A percentile compares a stretch with the other conserved stretches of the same genome.
These are phyloP conservation scores for Macrocybe gigantea DNA, from an alignment of 768 basidiomycete species.

Conservation along the genomic window DNA sequence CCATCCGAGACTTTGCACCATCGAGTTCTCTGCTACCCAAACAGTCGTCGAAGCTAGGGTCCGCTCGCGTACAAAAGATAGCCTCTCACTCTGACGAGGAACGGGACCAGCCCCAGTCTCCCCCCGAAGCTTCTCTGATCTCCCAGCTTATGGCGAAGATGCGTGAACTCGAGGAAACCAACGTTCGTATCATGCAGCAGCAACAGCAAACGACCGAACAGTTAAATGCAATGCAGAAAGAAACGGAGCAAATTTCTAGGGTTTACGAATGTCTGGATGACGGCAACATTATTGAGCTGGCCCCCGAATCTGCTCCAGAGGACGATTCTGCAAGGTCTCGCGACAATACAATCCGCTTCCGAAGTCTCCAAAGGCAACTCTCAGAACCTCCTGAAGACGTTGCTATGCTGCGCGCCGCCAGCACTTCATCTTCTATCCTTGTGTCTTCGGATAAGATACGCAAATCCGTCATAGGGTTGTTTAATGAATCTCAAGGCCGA, in stretches of 20 bases:
- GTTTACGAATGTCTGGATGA: constrained; percentile 66
- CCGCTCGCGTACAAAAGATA: constrained; percentile 20
- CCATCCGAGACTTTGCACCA: constrained; percentile 59
- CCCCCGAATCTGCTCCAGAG: constrained; percentile 25
- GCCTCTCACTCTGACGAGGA: constrained; percentile 9
- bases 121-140: constrained; percentile 52
- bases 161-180: constrained; percentile 70
- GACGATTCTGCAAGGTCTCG: constrained; percentile 18
- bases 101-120: constrained; percentile 11
- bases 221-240: constrained; percentile 64
- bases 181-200: constrained; percentile 57
- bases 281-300: constrained; percentile 43
- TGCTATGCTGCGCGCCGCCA: neutral
- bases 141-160: constrained; percentile 70
- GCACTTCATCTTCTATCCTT: constrained; percentile 9
- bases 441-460: constrained; percentile 21
- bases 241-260: constrained; percentile 63
- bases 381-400: too few relatives aligned
- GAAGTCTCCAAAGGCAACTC: constrained; percentile 33
- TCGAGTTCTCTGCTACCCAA: constrained; percentile 36
- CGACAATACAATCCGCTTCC: constrained; percentile 39
- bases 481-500: constrained; percentile 30
- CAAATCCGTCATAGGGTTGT: constrained; percentile 60
- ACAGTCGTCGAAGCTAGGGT: constrained; percentile 20
- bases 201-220: constrained; percentile 58